phyloP scores from a whole-genome alignment of 192 early-diverging fungal species.

The Backusella tarrabulga region DNA sequence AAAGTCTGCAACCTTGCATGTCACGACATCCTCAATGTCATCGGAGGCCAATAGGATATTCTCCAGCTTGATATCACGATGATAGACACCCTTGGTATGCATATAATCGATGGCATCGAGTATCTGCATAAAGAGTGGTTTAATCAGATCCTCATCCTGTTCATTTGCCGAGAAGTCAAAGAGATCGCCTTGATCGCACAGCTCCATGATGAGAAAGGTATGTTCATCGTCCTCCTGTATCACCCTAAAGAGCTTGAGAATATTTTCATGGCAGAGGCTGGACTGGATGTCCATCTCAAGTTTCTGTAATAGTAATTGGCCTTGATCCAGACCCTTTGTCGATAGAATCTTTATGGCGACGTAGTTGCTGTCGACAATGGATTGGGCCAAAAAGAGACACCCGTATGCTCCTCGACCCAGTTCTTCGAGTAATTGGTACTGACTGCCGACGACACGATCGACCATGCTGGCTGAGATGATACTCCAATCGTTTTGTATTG shows the following conservation, averaged over 20 bases:
- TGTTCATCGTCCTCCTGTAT: constrained; percentile 89
- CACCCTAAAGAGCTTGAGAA: constrained; percentile 83
- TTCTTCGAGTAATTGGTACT: constrained; percentile 46
- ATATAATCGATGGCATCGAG: constrained; percentile 76
- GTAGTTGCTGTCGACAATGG: constrained; percentile 43
- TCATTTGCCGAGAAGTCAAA: constrained; percentile 93
- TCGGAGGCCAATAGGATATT: constrained; percentile 64
- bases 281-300: constrained; percentile 59
- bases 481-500: not conserved
- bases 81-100: constrained; percentile 82
- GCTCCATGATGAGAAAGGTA: constrained; percentile 95
- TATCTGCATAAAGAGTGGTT: constrained; percentile 73
- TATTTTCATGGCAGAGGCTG: constrained; percentile 74
- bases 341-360: constrained; percentile 63
- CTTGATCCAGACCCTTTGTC: constrained; percentile 40
- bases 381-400: constrained; percentile 66
- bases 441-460: not conserved
- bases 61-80: constrained; percentile 96
- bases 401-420: constrained; percentile 76
- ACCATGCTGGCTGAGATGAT: not conserved
- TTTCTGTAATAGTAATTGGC: constrained; percentile 51
- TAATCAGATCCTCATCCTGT: constrained; percentile 63
- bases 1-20: constrained; percentile 83
- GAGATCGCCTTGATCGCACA: constrained; percentile 89
- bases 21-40: constrained; percentile 8